Percentiles rank a stretch among this genome's conserved stretches.
These are phyloP conservation scores for Boletus reticuloceps DNA, from an alignment of 768 basidiomycete genomes.

Conservation along the genomic window DNA sequence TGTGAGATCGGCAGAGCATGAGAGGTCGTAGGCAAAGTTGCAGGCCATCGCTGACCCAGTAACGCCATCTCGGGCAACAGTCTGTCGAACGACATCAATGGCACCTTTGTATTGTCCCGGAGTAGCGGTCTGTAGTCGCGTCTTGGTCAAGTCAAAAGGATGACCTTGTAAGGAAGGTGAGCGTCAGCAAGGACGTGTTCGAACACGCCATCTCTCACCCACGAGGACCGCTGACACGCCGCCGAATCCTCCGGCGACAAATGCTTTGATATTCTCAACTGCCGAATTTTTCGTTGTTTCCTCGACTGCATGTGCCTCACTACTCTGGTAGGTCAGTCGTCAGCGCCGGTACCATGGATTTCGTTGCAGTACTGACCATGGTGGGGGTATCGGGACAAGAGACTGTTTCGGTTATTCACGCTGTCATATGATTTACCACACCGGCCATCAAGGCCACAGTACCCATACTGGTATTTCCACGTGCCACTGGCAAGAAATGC, in stretches of 20 bases:
- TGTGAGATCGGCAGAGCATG: slow-evolving; percentile 27
- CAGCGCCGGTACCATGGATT: background rate
- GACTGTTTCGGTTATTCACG: background rate
- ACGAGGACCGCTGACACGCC: slow-evolving; percentile 86
- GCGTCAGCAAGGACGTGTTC: background rate
- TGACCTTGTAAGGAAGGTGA: slow-evolving; percentile 58
- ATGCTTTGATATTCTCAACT: slow-evolving; percentile 65
- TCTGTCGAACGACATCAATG: slow-evolving; percentile 89
- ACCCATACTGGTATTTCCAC: slow-evolving; percentile 4
- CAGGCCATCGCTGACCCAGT: slow-evolving; percentile 58
- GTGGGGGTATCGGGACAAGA: slow-evolving; percentile 13
- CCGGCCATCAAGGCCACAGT: no score
- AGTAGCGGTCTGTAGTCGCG: slow-evolving; percentile 89
- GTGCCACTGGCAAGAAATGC: slow-evolving; percentile 12
- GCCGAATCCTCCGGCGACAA: slow-evolving; percentile 92
- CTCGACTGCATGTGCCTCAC: slow-evolving; percentile 20
- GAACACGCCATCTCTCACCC: slow-evolving; percentile 47
- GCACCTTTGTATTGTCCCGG: slow-evolving; percentile 90
- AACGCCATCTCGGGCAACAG: slow-evolving; percentile 86
- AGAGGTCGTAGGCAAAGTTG: background rate
- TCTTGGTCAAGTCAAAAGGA: slow-evolving; percentile 96
- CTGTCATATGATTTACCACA: slow-evolving; percentile 29
- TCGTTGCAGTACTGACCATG: slow-evolving; percentile 24
- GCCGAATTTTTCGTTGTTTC: slow-evolving; percentile 26
- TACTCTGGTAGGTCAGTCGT: slow-evolving; percentile 21